These are phyloP conservation scores for Gynandropsis gynandra DNA, from an alignment of 345 rosid species.

Conservation along the genomic window DNA sequence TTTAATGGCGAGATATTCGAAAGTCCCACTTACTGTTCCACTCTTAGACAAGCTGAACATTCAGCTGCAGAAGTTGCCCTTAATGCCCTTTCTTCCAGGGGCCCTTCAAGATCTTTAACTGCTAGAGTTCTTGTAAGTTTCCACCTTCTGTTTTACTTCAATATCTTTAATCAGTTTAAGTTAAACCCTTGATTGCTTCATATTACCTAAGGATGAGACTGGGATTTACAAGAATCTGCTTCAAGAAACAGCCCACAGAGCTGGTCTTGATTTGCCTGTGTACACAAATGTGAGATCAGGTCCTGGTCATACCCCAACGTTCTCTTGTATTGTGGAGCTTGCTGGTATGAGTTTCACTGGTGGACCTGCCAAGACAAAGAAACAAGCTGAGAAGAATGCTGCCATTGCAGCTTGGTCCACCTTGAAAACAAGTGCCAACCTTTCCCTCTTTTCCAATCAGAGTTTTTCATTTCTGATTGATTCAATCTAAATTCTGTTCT, in stretches of 20 bases:
- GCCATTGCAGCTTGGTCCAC: constrained; percentile 75
- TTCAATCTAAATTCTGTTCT: neutral
- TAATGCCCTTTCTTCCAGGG: constrained; percentile 42
- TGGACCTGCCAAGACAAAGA: constrained; percentile 65
- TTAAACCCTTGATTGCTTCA: neutral
- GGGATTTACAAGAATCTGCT: constrained; percentile 73
- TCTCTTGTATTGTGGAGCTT: constrained; percentile 54
- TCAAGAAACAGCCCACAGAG: constrained; percentile 72
- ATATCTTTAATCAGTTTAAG: constrained; percentile 8
- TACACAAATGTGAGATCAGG: constrained; percentile 70
- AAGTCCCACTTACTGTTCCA: constrained; percentile 44
- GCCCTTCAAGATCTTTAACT: constrained; percentile 61
- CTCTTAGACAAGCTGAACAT: constrained; percentile 71
- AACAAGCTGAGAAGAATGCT: constrained; percentile 80
- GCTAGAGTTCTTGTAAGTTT: constrained; percentile 64
- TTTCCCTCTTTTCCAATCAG: neutral
- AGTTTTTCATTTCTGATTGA: neutral
- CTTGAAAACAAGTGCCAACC: constrained; percentile 41
- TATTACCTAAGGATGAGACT: constrained; percentile 53
- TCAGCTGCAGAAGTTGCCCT: constrained; percentile 72
- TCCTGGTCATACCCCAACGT: constrained; percentile 59
- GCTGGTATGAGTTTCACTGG: constrained; percentile 63
- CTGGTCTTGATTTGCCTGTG: constrained; percentile 58
- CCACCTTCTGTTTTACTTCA: neutral
- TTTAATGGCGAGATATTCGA: constrained; percentile 71